Evolutionary conservation across 192 early-diverging fungal species (phyloP), one percentile per base, ranked within the genome.

Genomic region (Coemansia sp.): DNA sequence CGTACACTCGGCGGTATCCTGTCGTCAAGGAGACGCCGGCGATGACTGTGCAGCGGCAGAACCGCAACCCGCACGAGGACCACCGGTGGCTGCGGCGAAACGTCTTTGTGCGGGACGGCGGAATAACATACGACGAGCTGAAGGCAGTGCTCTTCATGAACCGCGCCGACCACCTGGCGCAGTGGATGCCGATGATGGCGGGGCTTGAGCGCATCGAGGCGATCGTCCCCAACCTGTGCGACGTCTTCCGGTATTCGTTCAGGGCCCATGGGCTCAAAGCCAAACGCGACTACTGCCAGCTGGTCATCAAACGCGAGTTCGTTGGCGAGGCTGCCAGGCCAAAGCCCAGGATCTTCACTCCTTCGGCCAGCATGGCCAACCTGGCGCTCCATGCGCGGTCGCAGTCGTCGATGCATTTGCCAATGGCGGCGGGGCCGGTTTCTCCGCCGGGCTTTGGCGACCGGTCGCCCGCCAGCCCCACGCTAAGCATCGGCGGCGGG

Each of bases 71-170:
- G 4, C 68, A 81, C 44, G 78, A 81, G 41, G 45, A 30, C 24
- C 78, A 81, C 60, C 68, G 78, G 36, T 81, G 78, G 78, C 66
- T 81, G 12, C 78, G 78, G n/a, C 68, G 78, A 30, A 60, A 71
- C 34, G 56, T 73, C 2, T 1, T 2, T 11, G 12, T 67, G 15
- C n/a, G 30, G 20, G 24, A 26, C 51, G 24, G 26, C 45, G 7
- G 11, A 20, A 9, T 20, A 0, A 39, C 77, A 7, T 81, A 81
- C 46, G 73, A 81, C 33, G 69, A 75, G 34, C 62, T 81, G 18
- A 71, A 68, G 20, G 21, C 63, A 2, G 39, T 72, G 0, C 45
- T 81, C 21, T 81, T 72, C 33, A 20, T 64, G 0, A 36, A 60
- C 45, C 72, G 73, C 24, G 52, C 64, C 7, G 69, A 72, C 1